Conservation (phyloP, 148 eudicot genomes). For the Rhododendron molle region DNA sequence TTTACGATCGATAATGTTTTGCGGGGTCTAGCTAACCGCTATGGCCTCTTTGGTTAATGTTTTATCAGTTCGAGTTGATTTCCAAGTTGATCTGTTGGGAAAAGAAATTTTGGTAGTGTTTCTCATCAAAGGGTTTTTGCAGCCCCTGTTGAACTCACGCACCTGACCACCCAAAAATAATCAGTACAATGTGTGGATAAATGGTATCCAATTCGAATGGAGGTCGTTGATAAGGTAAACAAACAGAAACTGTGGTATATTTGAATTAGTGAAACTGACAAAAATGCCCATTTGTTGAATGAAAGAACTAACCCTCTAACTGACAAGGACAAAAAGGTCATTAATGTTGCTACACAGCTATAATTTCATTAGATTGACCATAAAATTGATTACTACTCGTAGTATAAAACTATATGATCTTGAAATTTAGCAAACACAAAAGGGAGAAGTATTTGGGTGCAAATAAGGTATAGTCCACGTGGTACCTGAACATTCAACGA, state of each 20-base stretch:
- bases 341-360: neutral
- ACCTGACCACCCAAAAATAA: neutral
- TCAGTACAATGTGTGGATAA: neutral
- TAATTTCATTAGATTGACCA: neutral
- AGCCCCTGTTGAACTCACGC: neutral
- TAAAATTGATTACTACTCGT: too few species aligned
- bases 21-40: neutral
- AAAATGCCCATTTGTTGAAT: neutral
- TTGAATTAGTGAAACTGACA: neutral
- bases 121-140: neutral
- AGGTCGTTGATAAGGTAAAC: neutral
- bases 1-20: neutral
- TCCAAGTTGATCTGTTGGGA: neutral
- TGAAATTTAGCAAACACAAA: too few species aligned
- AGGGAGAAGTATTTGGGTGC: too few species aligned
- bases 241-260: neutral
- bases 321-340: neutral
- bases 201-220: neutral
- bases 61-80: neutral
- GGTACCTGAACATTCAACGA: too few species aligned
- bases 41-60: neutral
- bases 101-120: neutral
- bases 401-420: too few species aligned
- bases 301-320: neutral
- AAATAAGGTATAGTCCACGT: too few species aligned